Conservation (phyloP, 75 land plant genomes). For the Pinus albicaulis region DNA sequence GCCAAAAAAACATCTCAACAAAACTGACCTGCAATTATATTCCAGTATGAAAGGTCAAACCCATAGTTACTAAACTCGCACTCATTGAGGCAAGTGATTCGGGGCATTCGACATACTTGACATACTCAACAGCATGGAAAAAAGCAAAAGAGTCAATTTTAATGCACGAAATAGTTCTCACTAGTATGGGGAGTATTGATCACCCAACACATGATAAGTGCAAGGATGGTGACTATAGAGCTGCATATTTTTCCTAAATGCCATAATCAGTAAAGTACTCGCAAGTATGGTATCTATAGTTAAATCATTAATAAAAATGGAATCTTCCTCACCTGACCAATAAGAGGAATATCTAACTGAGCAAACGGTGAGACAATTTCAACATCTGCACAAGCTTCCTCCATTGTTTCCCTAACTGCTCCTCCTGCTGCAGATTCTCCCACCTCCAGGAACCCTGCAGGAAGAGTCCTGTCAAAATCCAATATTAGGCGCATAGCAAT, state of each 20-base stretch:
- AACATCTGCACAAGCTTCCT: conserved; percentile 95
- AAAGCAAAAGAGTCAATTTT: too few relatives aligned
- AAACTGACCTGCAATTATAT: not conserved
- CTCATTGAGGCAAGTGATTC: too few relatives aligned
- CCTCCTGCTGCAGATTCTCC: conserved; percentile 97
- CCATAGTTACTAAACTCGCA: not conserved
- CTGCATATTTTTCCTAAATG: not conserved
- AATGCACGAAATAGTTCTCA: too few relatives aligned
- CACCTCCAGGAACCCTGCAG: conserved; percentile 94
- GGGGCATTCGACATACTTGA: too few relatives aligned
- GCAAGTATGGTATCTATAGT: not conserved
- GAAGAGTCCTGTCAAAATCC: conserved; percentile 66
- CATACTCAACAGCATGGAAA: too few relatives aligned
- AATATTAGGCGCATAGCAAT: not conserved
- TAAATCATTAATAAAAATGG: not conserved
- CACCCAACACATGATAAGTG: not conserved
- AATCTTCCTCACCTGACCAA: conserved; percentile 73
- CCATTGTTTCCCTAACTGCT: conserved; percentile 85
- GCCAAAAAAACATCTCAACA: not conserved
- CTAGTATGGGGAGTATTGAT: too few relatives aligned
- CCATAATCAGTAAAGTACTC: not conserved
- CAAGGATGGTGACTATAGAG: not conserved
- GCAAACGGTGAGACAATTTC: conserved; percentile 90
- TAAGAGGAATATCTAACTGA: conserved; percentile 91
- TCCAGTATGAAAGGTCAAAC: not conserved